Evolutionary conservation across 768 basidiomycete species (phyloP).

Genomic region (Pholiota microspora): DNA sequence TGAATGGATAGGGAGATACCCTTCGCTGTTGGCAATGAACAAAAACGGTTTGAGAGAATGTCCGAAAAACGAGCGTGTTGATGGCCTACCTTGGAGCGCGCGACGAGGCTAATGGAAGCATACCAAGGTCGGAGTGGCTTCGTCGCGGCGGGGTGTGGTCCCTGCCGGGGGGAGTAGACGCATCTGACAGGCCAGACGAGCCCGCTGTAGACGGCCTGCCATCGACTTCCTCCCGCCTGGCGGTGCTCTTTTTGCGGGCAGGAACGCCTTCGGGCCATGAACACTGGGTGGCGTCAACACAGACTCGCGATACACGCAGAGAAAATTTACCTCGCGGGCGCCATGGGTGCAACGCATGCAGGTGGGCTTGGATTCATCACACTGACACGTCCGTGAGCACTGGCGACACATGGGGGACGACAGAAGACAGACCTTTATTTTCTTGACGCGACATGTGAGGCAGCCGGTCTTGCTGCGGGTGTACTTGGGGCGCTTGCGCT

Average conservation of each 20-base stretch:
- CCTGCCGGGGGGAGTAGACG: conserved; percentile 70
- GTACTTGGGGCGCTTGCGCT: conserved; percentile 87
- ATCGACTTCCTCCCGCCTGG: conserved; percentile 58
- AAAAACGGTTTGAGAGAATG: conserved; percentile 14
- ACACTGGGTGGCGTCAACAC: conserved; percentile 45
- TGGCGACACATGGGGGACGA: neutral
- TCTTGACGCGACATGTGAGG: conserved; percentile 89
- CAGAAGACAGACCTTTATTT: conserved; percentile 74
- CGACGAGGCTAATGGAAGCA: conserved; percentile 36
- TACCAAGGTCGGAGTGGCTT: conserved; percentile 37
- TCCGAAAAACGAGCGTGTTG: conserved; percentile 8
- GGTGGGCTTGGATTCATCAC: conserved; percentile 86
- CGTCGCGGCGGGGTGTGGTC: conserved; percentile 64
- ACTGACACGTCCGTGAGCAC: conserved; percentile 40
- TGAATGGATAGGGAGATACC: conserved; percentile 42
- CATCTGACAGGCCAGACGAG: conserved; percentile 69
- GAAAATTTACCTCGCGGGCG: conserved; percentile 63
- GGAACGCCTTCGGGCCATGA: conserved; percentile 85
- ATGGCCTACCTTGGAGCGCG: conserved; percentile 37
- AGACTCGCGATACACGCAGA: conserved; percentile 3
- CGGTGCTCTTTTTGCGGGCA: conserved; percentile 60
- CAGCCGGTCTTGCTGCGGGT: conserved; percentile 94
- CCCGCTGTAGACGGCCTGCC: conserved; percentile 73
- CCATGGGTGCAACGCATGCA: conserved; percentile 87
- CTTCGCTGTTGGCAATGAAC: conserved; percentile 33